Evolutionary conservation across 2,329 filamentous ascomycete species (phyloP).

Genomic region (Trichoderma guizhouense): DNA sequence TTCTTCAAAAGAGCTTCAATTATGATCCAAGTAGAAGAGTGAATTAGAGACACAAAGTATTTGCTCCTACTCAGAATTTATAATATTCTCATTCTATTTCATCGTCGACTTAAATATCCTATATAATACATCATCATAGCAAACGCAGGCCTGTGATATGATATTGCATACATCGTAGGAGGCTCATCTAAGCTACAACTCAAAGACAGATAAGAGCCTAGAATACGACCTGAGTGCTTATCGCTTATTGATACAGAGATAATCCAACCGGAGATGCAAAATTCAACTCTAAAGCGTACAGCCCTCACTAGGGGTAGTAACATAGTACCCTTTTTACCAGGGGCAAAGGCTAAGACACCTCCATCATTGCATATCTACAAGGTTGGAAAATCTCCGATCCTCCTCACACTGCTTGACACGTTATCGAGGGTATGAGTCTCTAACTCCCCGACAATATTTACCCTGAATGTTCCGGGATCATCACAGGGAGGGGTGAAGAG

Average conservation of each 20-base stretch:
- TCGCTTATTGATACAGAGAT: neutral
- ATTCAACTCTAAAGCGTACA: neutral
- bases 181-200: neutral
- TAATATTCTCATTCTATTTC: neutral
- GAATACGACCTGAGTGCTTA: neutral
- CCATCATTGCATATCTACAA: neutral
- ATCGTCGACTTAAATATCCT: neutral
- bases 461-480: neutral
- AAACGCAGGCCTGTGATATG: too few relatives aligned
- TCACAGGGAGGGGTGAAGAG: neutral
- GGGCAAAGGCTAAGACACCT: neutral
- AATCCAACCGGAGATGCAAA: conserved; percentile 7
- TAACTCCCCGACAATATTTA: neutral
- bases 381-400: neutral
- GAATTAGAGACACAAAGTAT: neutral
- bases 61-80: neutral
- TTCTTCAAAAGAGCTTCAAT: neutral
- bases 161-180: neutral
- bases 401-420: neutral
- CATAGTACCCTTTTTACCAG: neutral
- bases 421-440: neutral
- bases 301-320: too few relatives aligned
- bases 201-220: neutral
- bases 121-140: neutral
- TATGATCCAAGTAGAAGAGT: neutral